phyloP scores from a whole-genome alignment of 148 eudicot genomes.

The Persicaria tinctoria region DNA sequence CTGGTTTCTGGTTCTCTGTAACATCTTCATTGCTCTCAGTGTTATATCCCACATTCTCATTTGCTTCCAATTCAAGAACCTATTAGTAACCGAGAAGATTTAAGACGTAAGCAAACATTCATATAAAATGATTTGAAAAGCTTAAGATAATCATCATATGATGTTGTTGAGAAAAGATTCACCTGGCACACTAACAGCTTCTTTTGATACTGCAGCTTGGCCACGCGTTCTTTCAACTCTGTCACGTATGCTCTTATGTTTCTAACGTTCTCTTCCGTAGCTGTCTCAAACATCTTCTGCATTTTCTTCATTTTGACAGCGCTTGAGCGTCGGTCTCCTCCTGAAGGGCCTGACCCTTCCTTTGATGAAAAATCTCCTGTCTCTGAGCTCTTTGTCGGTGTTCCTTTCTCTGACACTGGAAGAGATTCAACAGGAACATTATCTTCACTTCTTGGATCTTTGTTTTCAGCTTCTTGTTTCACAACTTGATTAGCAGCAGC shows the following conservation, averaged over 20 bases:
- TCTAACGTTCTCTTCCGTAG: slow-evolving; percentile 76
- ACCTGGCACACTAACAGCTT: slow-evolving; percentile 97
- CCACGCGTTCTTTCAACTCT: slow-evolving; percentile 88
- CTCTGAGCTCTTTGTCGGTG: slow-evolving; percentile 58
- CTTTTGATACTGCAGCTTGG: slow-evolving; percentile 94
- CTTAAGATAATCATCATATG: not conserved
- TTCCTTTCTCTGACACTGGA: slow-evolving; percentile 45
- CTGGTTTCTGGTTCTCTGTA: slow-evolving; percentile 31
- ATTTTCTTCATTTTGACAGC: slow-evolving; percentile 68
- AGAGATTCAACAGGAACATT: slow-evolving; percentile 30
- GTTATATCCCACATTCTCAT: slow-evolving; percentile 27
- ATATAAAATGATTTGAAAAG: not conserved
- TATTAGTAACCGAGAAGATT: slow-evolving; percentile 9
- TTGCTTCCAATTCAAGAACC: slow-evolving; percentile 86
- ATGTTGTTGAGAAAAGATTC: not conserved
- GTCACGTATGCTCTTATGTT: slow-evolving; percentile 81
- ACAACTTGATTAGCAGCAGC: slow-evolving; percentile 60
- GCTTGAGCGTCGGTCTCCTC: slow-evolving; percentile 34
- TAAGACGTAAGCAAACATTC: not conserved
- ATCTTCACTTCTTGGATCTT: slow-evolving; percentile 47
- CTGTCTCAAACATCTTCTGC: slow-evolving; percentile 75
- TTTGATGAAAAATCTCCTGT: slow-evolving; percentile 59
- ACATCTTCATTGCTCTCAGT: too few relatives aligned
- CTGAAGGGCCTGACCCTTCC: slow-evolving; percentile 56
- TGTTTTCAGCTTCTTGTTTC: slow-evolving; percentile 57